phyloP scores from a whole-genome alignment of 1,284 basidiomycete species.

The Sphagnurus paluster region DNA sequence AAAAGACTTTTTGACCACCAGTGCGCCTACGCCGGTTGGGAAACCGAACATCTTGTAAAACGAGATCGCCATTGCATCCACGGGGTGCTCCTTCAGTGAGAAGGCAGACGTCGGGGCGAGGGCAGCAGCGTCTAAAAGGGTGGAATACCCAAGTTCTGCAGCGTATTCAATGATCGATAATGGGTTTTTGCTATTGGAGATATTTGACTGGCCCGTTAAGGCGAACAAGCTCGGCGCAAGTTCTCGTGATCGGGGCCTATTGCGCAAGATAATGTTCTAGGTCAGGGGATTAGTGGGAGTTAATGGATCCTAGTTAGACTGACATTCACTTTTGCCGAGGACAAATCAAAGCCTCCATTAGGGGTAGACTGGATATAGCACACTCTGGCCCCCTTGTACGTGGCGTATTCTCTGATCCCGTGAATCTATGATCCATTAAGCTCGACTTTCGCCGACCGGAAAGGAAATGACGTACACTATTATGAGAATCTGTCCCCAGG shows the following conservation, averaged over 20 bases:
- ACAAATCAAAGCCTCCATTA: constrained; percentile 60
- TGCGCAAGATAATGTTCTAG: constrained; percentile 44
- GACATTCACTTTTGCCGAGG: constrained; percentile 55
- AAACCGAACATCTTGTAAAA: constrained; percentile 92
- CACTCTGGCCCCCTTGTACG: constrained; percentile 51
- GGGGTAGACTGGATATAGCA: constrained; percentile 64
- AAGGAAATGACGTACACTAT: constrained; percentile 49
- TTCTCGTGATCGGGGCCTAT: constrained; percentile 43
- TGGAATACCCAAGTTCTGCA: constrained; percentile 66
- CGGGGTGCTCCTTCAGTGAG: constrained; percentile 61
- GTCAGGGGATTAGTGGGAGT: constrained; percentile 2
- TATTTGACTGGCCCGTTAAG: constrained; percentile 78
- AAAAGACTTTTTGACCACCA: constrained; percentile 73
- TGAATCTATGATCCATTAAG: constrained; percentile 45
- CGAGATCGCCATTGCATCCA: constrained; percentile 80
- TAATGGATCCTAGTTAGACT: constrained; percentile 19
- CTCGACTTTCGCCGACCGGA: constrained; percentile 4
- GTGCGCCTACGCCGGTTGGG: constrained; percentile 81
- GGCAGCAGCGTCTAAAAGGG: constrained; percentile 78
- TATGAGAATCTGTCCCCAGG: constrained; percentile 75
- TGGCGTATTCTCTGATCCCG: constrained; percentile 75
- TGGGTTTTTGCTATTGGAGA: constrained; percentile 67
- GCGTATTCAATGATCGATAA: constrained; percentile 61
- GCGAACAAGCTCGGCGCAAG: constrained; percentile 62
- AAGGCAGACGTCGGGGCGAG: constrained; percentile 71